Base-by-base conservation (phyloP, 495 filamentous ascomycete species). In the Pseudoneurospora amorphoporcata region DNA sequence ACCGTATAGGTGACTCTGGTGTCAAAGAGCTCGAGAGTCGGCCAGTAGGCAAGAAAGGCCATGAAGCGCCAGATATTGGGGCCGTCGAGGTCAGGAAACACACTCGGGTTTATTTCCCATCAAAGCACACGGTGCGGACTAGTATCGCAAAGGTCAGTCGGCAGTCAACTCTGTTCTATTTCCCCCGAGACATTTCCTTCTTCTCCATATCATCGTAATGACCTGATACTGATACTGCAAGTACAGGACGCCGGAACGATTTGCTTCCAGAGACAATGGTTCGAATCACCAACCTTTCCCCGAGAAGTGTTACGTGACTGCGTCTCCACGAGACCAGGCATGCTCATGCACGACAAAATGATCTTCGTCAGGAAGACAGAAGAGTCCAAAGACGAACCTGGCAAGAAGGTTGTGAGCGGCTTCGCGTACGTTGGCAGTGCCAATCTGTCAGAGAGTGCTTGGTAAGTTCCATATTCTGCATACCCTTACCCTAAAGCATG, bases 341-440 rank as follows among this genome's bases (percentile, higher is more conserved):
- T 97, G 10, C 82, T 99, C 72, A 95, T 96, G 86, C 95, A 99
- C 81, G 94, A 89, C 78, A 99, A 99, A 81, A 83, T 96, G 43
- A 81, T 95, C 42, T 92, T 90, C 73, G 91, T 90, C 7, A 85
- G 88, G 12, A 87, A 84, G 17, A 76, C 69, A 6, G 70, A 69
- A 16, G 42, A 40, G 40, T 14, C n/a, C 10, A 40, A n/a, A 61
- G 39, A 38, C 8, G 16, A 45, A n/a, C 9, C 43, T 17, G 29
- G 43, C 6, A 35, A 40, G 43, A 39, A 17, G 8, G 16, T 14
- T 14, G 47, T n/a, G 37, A 37, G 35, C 47, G 69, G 71, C 9
- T 98, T 92, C 89, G 92, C 87, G 0, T 99, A 99, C 77, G 83
- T 97, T n/a, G 95, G 95, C 19, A 95, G 92, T 74, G 92, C 93